Evolutionary conservation across 108 stramenopile species (phyloP), one percentile per base, ranked within the genome.

Genomic region (Fistulifera solaris): DNA sequence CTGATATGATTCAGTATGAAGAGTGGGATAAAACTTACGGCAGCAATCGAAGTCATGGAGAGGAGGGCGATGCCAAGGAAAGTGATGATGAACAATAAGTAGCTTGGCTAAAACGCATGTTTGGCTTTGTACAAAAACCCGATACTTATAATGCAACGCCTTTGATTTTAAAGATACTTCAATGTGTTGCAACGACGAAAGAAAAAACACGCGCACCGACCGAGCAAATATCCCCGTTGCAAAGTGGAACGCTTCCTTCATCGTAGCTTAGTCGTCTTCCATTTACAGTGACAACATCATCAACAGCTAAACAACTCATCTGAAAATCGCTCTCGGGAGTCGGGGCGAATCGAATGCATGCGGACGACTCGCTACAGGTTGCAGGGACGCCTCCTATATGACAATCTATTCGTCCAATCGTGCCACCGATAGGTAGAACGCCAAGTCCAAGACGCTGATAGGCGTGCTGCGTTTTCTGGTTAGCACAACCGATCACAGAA

Each of bases 121-220:
- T n/a, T n/a, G n/a, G n/a, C n/a, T n/a, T n/a, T n/a, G n/a, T n/a
- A n/a, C n/a, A n/a, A n/a, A n/a, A n/a, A n/a, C n/a, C n/a, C n/a
- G n/a, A n/a, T n/a, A n/a, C n/a, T n/a, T n/a, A n/a, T n/a, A n/a
- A n/a, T n/a, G n/a, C n/a, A n/a, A n/a, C n/a, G n/a, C n/a, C n/a
- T n/a, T n/a, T n/a, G n/a, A n/a, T n/a, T n/a, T n/a, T n/a, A n/a
- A n/a, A n/a, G n/a, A n/a, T n/a, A n/a, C n/a, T n/a, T n/a, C n/a
- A n/a, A n/a, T n/a, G n/a, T 45, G 44, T 54, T 25, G 72, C 71
- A 7, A 79, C 44, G 43, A 91, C 41, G 54, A 92, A 81, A 0
- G 80, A 63, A 38, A 92, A 87, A 3, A 88, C 90, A n/a, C 90
- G 70, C 27, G 82, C 62, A 8, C 90, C 90, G 15, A 87, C 80